Conservation (phyloP, 2,329 filamentous ascomycete species). For the Microascus cirrosus region DNA sequence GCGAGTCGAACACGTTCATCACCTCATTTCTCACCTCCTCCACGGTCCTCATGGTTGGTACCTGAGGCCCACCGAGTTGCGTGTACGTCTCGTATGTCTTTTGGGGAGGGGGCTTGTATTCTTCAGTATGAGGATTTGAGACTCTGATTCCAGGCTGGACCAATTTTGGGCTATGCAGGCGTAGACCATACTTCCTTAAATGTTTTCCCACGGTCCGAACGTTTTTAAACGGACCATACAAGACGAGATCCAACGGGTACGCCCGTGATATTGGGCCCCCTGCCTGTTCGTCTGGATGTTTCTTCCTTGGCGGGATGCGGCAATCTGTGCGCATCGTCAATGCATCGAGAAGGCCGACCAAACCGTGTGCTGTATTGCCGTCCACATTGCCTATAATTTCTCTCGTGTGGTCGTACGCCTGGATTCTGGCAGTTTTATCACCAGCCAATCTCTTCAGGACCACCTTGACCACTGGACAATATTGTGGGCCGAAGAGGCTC, state of each 20-base stretch:
- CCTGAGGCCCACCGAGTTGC: conserved; percentile 12
- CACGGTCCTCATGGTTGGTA: conserved; percentile 46
- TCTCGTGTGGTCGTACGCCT: conserved; percentile 61
- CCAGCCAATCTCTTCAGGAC: conserved; percentile 49
- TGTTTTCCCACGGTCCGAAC: conserved; percentile 55
- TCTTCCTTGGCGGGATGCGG: conserved; percentile 57
- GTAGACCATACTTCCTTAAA: conserved; percentile 52
- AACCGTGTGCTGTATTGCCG: conserved; percentile 48
- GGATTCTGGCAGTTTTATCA: conserved; percentile 48
- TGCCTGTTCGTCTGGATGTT: conserved; percentile 48
- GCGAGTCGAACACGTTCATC: conserved; percentile 75
- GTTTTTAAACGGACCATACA: conserved; percentile 66
- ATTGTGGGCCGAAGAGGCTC: conserved; percentile 42
- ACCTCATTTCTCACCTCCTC: conserved; percentile 84
- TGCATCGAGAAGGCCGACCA: conserved; percentile 64
- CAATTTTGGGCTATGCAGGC: conserved; percentile 53
- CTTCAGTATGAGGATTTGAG: conserved; percentile 62
- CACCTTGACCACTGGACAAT: conserved; percentile 68
- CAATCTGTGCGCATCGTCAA: conserved; percentile 59
- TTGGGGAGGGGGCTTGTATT: conserved; percentile 29
- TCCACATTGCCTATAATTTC: conserved; percentile 71
- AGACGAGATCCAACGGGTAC: conserved; percentile 57
- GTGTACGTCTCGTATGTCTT: conserved; percentile 19
- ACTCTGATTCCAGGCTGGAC: conserved; percentile 60
- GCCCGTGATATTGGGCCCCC: conserved; percentile 50